Conservation (phyloP, 2,329 filamentous ascomycete species). For the Beauveria bassiana region DNA sequence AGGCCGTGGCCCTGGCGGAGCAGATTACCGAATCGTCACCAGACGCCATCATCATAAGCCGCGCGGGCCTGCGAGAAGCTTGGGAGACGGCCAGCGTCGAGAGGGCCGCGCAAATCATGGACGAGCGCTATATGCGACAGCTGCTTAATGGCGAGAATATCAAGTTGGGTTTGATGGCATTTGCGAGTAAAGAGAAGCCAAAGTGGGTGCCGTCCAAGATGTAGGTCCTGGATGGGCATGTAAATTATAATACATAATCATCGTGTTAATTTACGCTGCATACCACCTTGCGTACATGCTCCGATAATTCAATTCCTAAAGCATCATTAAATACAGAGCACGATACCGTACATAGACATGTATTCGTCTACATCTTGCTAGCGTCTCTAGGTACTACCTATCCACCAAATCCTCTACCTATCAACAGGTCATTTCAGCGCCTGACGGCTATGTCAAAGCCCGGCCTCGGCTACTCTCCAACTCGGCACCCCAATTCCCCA, state of each 20-base stretch:
- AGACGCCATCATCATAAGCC: conserved; percentile 33
- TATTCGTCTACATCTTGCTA: too few species aligned
- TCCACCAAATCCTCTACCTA: too few species aligned
- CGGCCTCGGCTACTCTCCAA: neutral
- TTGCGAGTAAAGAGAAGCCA: conserved; percentile 41
- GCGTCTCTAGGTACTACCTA: too few species aligned
- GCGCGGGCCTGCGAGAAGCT: conserved; percentile 28
- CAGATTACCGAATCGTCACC: conserved; percentile 26
- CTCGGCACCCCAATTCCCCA: neutral
- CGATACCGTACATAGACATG: neutral
- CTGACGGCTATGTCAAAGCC: neutral
- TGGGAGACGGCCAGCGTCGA: conserved; percentile 35
- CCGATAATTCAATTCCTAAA: neutral
- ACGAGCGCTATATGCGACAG: conserved; percentile 31
- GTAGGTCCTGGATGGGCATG: conserved; percentile 15
- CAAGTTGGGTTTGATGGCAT: conserved; percentile 41
- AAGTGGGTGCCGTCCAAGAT: conserved; percentile 42
- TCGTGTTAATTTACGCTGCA: too few species aligned
- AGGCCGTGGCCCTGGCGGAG: conserved; percentile 28
- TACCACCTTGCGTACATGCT: neutral
- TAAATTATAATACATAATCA: neutral
- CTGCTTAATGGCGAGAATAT: conserved; percentile 39
- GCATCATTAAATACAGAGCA: neutral
- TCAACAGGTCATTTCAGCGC: neutral
- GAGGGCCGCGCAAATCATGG: conserved; percentile 29